phyloP scores from a whole-genome alignment of 352 stramenopile genomes.

The Peronospora destructor region DNA sequence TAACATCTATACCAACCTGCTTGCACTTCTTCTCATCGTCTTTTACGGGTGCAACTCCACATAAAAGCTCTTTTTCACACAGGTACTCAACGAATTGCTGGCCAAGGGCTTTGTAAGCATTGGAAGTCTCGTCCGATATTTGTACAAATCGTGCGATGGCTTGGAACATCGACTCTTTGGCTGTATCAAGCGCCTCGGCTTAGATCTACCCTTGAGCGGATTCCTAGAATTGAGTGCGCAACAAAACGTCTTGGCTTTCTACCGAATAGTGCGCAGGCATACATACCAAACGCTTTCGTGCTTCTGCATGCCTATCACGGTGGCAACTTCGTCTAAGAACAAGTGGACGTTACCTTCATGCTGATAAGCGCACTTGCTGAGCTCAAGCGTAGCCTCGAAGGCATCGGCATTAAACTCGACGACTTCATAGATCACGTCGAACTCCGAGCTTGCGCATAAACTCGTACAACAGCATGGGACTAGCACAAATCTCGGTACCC shows the following conservation, averaged over 20 bases:
- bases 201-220: constrained; percentile 14
- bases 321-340: constrained; percentile 48
- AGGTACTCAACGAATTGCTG: constrained; percentile 61
- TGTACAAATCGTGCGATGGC: constrained; percentile 49
- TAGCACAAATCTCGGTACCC: constrained; percentile 66
- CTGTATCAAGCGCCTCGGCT: constrained; percentile 16
- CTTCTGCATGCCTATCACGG: constrained; percentile 81
- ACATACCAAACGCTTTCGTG: constrained; percentile 71
- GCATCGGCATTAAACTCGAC: constrained; percentile 30
- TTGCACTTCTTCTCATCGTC: constrained; percentile 35
- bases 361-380: constrained; percentile 49
- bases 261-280: no score
- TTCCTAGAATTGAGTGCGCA: no score
- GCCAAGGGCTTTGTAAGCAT: constrained; percentile 44
- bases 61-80: constrained; percentile 33
- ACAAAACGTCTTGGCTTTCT: no score
- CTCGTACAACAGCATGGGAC: constrained; percentile 63
- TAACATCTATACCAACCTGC: constrained; percentile 28
- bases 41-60: constrained; percentile 7
- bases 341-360: constrained; percentile 70
- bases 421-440: constrained; percentile 52
- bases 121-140: constrained; percentile 11
- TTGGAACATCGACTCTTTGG: constrained; percentile 39
- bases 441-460: constrained; percentile 47
- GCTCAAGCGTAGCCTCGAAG: constrained; percentile 31